A percentile compares a stretch with the other conserved stretches of the same genome.
These are phyloP conservation scores for Tephrocybe sp. DNA, from an alignment of 768 basidiomycete species.

Conservation along the genomic window DNA sequence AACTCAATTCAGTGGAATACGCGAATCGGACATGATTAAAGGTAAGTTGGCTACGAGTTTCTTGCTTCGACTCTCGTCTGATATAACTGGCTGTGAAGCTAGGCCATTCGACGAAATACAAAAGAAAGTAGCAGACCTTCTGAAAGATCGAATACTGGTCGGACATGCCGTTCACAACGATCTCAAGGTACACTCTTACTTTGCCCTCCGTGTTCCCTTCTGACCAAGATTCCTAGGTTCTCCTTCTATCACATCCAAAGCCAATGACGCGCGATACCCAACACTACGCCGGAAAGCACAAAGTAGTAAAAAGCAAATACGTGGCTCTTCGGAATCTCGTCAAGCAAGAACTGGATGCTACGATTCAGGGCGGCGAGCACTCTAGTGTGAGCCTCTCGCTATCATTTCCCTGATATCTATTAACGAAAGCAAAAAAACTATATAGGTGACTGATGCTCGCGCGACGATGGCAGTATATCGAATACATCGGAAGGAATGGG, in stretches of 20 bases:
- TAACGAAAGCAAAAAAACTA: neutral
- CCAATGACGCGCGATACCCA: constrained; percentile 72
- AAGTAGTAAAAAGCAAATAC: constrained; percentile 59
- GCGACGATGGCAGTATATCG: constrained; percentile 95
- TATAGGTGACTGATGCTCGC: constrained; percentile 86
- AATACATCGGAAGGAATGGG: constrained; percentile 82
- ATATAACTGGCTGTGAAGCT: constrained; percentile 48
- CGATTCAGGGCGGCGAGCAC: constrained; percentile 89
- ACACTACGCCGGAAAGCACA: constrained; percentile 55
- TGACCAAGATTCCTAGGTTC: constrained; percentile 39
- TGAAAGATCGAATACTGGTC: constrained; percentile 78
- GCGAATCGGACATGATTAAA: constrained; percentile 69
- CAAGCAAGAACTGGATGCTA: constrained; percentile 72
- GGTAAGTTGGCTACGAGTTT: constrained; percentile 39
- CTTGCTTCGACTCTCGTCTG: neutral
- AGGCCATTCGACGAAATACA: constrained; percentile 81
- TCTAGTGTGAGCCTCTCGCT: constrained; percentile 64
- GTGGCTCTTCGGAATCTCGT: constrained; percentile 81
- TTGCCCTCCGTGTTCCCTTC: neutral
- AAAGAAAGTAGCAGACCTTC: constrained; percentile 68
- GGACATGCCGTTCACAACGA: constrained; percentile 95
- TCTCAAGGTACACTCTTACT: constrained; percentile 58
- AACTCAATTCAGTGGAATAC: constrained; percentile 86
- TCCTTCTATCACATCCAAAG: constrained; percentile 72
- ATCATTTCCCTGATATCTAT: neutral